Conservation (phyloP, 2,329 filamentous ascomycete species). For the Calonectria honghensis region DNA sequence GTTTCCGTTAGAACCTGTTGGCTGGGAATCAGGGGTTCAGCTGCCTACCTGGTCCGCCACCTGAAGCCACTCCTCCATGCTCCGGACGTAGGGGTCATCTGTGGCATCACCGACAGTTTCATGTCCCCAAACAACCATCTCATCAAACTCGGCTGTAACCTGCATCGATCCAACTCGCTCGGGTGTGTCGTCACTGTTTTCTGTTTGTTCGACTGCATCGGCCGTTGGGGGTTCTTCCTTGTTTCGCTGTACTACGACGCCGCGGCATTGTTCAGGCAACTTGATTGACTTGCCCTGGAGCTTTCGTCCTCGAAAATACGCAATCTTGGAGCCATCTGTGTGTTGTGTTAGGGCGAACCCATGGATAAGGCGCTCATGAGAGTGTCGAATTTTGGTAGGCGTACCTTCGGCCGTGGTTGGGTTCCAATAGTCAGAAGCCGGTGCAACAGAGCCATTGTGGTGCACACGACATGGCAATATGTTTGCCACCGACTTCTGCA, state of each 20-base stretch:
- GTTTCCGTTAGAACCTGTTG: slow-evolving; percentile 31
- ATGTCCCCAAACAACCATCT: slow-evolving; percentile 90
- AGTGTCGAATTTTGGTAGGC: slow-evolving; percentile 43
- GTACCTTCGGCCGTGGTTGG: slow-evolving; percentile 70
- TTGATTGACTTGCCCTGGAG: slow-evolving; percentile 80
- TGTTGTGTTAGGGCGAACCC: not conserved
- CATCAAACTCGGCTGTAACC: slow-evolving; percentile 80
- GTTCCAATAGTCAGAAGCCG: slow-evolving; percentile 81
- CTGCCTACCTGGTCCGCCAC: slow-evolving; percentile 79
- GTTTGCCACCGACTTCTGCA: slow-evolving; percentile 74
- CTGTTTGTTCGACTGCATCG: slow-evolving; percentile 63
- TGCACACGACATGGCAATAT: slow-evolving; percentile 88
- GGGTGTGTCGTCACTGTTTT: slow-evolving; percentile 65
- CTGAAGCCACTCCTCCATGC: slow-evolving; percentile 86
- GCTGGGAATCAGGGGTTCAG: not conserved
- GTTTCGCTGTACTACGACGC: slow-evolving; percentile 72
- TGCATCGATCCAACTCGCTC: slow-evolving; percentile 73
- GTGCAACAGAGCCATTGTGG: slow-evolving; percentile 83
- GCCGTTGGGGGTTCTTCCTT: slow-evolving; percentile 60
- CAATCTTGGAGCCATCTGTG: slow-evolving; percentile 70
- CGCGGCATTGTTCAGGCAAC: slow-evolving; percentile 83
- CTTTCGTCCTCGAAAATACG: slow-evolving; percentile 88
- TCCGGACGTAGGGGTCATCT: slow-evolving; percentile 82
- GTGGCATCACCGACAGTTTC: slow-evolving; percentile 78
- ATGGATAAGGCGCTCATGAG: not conserved